Conservation (phyloP, 2,329 filamentous ascomycete genomes). For the Fusarium albidum region DNA sequence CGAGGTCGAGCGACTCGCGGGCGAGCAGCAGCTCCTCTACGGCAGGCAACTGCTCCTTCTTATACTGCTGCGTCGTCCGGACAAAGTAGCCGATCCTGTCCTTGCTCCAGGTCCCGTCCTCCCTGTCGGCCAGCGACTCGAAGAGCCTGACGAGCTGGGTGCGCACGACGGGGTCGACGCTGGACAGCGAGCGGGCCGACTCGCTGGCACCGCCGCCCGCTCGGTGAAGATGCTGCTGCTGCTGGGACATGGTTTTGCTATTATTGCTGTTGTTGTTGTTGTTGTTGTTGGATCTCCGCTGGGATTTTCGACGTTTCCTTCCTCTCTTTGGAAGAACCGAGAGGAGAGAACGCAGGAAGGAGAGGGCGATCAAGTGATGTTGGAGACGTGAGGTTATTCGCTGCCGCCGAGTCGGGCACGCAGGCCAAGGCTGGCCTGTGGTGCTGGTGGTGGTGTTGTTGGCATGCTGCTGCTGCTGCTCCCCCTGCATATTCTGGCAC, state of each 20-base stretch:
- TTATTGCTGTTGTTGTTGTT: too few relatives aligned
- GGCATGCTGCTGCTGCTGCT: slow-evolving; percentile 22
- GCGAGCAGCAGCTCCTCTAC: slow-evolving; percentile 41
- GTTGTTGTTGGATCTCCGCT: background rate
- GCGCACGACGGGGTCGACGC: slow-evolving; percentile 51
- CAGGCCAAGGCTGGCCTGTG: slow-evolving; percentile 5
- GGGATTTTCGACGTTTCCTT: slow-evolving; percentile 1
- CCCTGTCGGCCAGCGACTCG: slow-evolving; percentile 50
- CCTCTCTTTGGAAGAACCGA: slow-evolving; percentile 8
- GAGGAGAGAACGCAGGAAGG: slow-evolving; percentile 29
- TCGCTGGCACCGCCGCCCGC: slow-evolving; percentile 59
- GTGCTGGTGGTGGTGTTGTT: slow-evolving; percentile 4
- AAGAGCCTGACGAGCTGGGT: slow-evolving; percentile 58
- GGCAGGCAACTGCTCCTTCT: slow-evolving; percentile 41
- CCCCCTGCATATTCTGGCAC: slow-evolving; percentile 29
- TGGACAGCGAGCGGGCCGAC: slow-evolving; percentile 50
- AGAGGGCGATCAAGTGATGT: slow-evolving; percentile 26
- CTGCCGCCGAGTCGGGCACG: slow-evolving; percentile 12
- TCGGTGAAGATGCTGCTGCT: slow-evolving; percentile 42
- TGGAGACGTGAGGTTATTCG: slow-evolving; percentile 35
- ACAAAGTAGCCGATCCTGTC: slow-evolving; percentile 57
- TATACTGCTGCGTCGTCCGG: slow-evolving; percentile 54
- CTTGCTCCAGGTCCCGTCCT: slow-evolving; percentile 53
- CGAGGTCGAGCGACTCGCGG: slow-evolving; percentile 52
- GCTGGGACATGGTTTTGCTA: slow-evolving; percentile 31